A percentile compares a stretch with the other conserved stretches of the same genome.
phyloP scores from a whole-genome alignment of 1,139 yeast genomes.

The Hyphopichia wangnamkhiaoensis region DNA sequence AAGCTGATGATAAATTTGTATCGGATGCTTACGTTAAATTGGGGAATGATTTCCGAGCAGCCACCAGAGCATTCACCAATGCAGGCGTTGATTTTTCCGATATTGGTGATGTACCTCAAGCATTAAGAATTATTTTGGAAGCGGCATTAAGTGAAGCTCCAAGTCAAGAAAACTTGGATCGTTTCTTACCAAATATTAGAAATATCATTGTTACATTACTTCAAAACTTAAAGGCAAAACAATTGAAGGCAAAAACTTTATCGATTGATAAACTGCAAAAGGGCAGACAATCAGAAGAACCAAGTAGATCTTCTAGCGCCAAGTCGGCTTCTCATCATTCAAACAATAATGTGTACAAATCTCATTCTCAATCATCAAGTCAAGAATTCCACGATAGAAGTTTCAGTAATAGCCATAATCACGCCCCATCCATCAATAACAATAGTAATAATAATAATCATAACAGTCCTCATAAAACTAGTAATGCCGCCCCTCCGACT shows the following conservation, averaged over 20 bases:
- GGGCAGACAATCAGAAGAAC: not conserved
- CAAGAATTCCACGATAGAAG: not conserved
- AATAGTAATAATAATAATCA: not conserved
- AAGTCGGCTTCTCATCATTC: constrained; percentile 6
- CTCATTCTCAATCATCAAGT: not conserved
- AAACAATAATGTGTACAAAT: not conserved
- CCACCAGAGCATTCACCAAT: constrained; percentile 53
- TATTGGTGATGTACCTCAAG: constrained; percentile 45
- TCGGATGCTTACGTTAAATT: constrained; percentile 89
- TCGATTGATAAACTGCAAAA: constrained; percentile 22
- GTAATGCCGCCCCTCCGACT: not conserved
- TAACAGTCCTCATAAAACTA: not conserved
- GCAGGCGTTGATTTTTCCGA: constrained; percentile 47
- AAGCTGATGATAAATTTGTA: constrained; percentile 79
- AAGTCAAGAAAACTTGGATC: constrained; percentile 77
- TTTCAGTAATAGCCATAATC: no score
- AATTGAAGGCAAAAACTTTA: constrained; percentile 50
- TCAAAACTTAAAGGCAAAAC: constrained; percentile 80
- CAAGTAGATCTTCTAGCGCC: constrained; percentile 9
- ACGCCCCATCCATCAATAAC: not conserved
- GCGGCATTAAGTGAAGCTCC: constrained; percentile 86
- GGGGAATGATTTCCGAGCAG: constrained; percentile 91
- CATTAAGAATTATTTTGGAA: constrained; percentile 70
- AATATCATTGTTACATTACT: constrained; percentile 82
- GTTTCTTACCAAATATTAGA: constrained; percentile 80